Evolutionary conservation across 2,329 filamentous ascomycete genomes (phyloP), one percentile per base, ranked within the genome.

Genomic region (Colletotrichum sp.): DNA sequence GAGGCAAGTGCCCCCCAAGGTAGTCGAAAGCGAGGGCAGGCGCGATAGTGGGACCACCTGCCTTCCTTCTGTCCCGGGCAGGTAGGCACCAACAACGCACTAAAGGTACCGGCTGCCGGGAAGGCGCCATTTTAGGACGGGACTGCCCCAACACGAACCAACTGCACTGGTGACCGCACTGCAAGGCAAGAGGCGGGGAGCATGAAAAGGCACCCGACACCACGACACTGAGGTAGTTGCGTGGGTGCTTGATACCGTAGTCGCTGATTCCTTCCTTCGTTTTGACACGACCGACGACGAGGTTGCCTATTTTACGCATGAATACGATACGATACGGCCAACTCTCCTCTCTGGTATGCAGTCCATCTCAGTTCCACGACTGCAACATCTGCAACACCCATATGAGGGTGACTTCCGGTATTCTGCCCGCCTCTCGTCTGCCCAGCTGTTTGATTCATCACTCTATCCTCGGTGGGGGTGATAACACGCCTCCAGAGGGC

Each of bases 351-450:
- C 24, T 30, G 55, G 24, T 0, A 26, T 9, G 24, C 55, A 59
- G 4, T 18, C 26, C 55, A 30, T 28, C 55, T 59, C 55, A 24
- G 55, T 59, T 3, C 18, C 5, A 16, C 21, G 24, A 16, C 55
- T 30, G 55, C 55, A 26, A 30, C 18, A 30, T n/a, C 59, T 30
- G 44, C 44, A 52, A 52, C 44, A 52, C n/a, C 44, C 44, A 52
- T 3, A 52, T 52, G 44, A 52, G n/a, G 59, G 59, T 62, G 30
- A 62, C 28, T 21, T 18, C 44, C 36, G n/a, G 10, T 36, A 52
- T 72, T 55, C 55, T 62, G 70, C 70, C 70, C 70, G 34, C n/a
- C 70, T 68, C 70, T 59, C 70, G 24, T 67, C 70, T 72, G 52
- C 70, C 55, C 64, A 68, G 21, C 24, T 12, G 16, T 36, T 34